Base-by-base conservation (phyloP, 208 protist genomes). In the Leishmania gerbilli region DNA sequence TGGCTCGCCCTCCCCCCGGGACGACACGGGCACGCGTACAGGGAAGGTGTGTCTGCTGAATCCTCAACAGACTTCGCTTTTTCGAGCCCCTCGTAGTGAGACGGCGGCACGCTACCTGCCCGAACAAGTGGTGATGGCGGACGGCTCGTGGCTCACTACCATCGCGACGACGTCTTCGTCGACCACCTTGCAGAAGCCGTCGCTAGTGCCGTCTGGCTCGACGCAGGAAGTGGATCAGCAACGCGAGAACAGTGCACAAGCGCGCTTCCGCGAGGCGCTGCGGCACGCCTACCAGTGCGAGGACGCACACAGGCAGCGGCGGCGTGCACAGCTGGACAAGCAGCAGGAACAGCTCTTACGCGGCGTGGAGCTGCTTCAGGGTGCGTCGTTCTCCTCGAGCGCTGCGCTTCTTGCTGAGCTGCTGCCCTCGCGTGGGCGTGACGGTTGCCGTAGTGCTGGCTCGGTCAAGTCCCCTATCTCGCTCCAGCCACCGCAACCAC, bases 281-380 rank as follows among this genome's bases (percentile, higher is more conserved):
- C 77, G 58, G 24, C 76, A 60, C 55, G 82, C 82, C 37, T 85
- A 81, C 77, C 68, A 37, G 27, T 81, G 77, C 77, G 82, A 81
- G 34, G 82, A 85, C 34, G 72, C 71, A 37, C 62, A 79, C 67
- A 78, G 82, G 42, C 71, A 71, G 40, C 68, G 62, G 51, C 69
- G 72, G 11, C 71, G 71, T 27, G 77, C 79, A 21, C 76, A 71
- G 34, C 47, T 71, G 27, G 77, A 84, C 58, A 60, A 45, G 17
- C 81, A 80, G 15, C 81, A 45, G 1, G 55, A 19, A 8, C 76
- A 80, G 69, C 76, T 84, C 45, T 51, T 84, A 34, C 56, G 55
- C 24, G 55, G 56, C n/a, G 27, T 80, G 0, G 60, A 47, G 34
- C 72, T 60, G n/a, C 56, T 84, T n/a, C 60, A 83, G 31, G 49